Percentiles rank a stretch among this genome's conserved stretches.
Conservation (phyloP, 148 eudicot species). For the Pharnaceum exiguum region DNA sequence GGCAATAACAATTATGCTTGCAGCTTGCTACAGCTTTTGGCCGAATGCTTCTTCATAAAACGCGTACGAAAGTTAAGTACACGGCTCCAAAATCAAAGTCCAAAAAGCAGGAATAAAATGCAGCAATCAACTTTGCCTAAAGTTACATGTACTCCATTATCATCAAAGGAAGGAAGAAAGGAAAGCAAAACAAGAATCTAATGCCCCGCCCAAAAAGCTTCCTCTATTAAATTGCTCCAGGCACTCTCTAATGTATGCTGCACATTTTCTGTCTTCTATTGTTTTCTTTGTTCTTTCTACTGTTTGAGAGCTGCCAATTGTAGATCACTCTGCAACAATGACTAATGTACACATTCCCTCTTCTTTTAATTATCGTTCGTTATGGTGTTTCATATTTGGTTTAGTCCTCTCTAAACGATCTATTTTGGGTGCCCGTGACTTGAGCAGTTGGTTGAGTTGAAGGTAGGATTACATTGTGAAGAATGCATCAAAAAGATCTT, state of each 20-base stretch:
- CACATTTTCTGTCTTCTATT: neutral
- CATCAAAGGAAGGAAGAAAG: neutral
- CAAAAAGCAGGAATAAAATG: slow-evolving; percentile 22
- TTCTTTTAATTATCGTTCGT: neutral
- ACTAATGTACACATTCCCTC: slow-evolving; percentile 17
- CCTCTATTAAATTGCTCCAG: slow-evolving; percentile 1
- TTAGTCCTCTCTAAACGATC: too few relatives aligned
- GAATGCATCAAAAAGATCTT: slow-evolving; percentile 94
- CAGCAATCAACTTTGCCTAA: slow-evolving; percentile 24
- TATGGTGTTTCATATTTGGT: neutral
- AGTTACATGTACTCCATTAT: slow-evolving; percentile 7
- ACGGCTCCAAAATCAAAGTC: slow-evolving; percentile 11
- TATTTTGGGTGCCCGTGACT: neutral
- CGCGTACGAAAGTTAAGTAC: slow-evolving; percentile 17
- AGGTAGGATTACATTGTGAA: slow-evolving; percentile 83
- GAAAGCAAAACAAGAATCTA: slow-evolving; percentile 30
- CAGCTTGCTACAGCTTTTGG: too few relatives aligned
- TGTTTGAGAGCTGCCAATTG: neutral
- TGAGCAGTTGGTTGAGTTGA: slow-evolving; percentile 79
- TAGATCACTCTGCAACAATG: slow-evolving; percentile 17
- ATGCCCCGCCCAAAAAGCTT: slow-evolving; percentile 13
- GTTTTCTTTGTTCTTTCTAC: neutral
- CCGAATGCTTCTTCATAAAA: neutral
- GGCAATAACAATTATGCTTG: too few relatives aligned
- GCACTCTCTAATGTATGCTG: neutral